A percentile compares a stretch with the other conserved stretches of the same genome.
Evolutionary conservation across 164 flowering plant species (phyloP).

Genomic region (Buxus sempervirens): DNA sequence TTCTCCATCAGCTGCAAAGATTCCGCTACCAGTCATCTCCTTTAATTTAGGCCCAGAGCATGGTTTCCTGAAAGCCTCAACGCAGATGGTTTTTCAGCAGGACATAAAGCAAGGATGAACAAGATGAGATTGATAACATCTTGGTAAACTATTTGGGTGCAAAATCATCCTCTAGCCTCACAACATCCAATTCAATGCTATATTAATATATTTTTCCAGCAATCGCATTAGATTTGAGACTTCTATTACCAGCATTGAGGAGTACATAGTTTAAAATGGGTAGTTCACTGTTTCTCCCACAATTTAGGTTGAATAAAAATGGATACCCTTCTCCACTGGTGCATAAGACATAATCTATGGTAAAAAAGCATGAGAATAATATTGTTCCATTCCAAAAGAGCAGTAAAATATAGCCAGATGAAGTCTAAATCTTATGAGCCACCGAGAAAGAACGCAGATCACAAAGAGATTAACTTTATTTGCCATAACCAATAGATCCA

Average conservation of each 20-base stretch:
- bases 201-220: too few relatives aligned
- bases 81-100: not conserved
- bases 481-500: too few relatives aligned
- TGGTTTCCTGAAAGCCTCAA: slow-evolving; percentile 65
- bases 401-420: too few relatives aligned
- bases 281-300: not conserved
- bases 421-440: too few relatives aligned
- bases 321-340: not conserved
- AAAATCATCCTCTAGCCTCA: not conserved
- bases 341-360: not conserved
- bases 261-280: too few relatives aligned
- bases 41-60: slow-evolving; percentile 79
- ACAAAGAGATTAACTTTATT: too few relatives aligned
- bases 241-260: not conserved
- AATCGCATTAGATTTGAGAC: not conserved
- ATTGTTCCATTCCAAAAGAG: too few relatives aligned
- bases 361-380: not conserved
- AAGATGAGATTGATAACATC: not conserved
- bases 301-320: not conserved
- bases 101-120: not conserved
- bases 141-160: not conserved
- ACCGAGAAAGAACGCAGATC: too few relatives aligned
- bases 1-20: slow-evolving; percentile 60
- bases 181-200: not conserved
- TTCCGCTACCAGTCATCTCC: slow-evolving; percentile 97